Base-by-base conservation (phyloP, 2,329 filamentous ascomycete species). In the Arthrobotrys iridis region DNA sequence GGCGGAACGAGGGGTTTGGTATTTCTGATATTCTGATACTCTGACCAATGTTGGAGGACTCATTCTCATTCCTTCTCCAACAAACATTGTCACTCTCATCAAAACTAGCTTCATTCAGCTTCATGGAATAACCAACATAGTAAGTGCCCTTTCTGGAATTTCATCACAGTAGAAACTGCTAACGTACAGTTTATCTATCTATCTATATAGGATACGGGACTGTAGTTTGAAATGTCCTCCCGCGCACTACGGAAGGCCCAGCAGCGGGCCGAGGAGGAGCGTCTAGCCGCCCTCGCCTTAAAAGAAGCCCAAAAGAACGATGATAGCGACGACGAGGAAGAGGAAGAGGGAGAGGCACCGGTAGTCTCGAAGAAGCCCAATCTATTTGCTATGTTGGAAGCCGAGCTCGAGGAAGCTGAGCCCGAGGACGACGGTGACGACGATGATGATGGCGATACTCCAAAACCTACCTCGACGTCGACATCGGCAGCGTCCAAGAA, bases 191-290 rank as follows among this genome's bases (percentile, higher is more conserved):
- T 11, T 35, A 59, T 46, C 3, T n/a, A 60, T 18, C 50, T 10
- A 45, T 46, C 22, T n/a, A n/a, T n/a, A n/a, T n/a, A n/a, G n/a
- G n/a, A 48, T 18, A 43, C 13, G 40, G 20, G 40, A 43, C 11
- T 8, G 10, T 48, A 7, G 4, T n/a, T n/a, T n/a, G 15, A 20
- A 33, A 90, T 91, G 88, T 90, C 88, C 45, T 88, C 88, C 15
- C 86, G 89, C 77, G 88, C 88, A n/a, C 82, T 91, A 63, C 85
- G 88, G 24, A 88, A 88, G 80, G 84, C 88, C 65, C 88, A 89
- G 30, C 80, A 85, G 85, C 77, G 87, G 89, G 83, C 85, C 85
- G 71, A 88, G 88, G 79, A 85, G 87, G 80, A 85, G 85, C 83
- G 85, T 77, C 84, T 85, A 77, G 82, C 85, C 76, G 81, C 81